Evolutionary conservation across 2,329 filamentous ascomycete species (phyloP).

Genomic region (Nothomitra cinnamomea): DNA sequence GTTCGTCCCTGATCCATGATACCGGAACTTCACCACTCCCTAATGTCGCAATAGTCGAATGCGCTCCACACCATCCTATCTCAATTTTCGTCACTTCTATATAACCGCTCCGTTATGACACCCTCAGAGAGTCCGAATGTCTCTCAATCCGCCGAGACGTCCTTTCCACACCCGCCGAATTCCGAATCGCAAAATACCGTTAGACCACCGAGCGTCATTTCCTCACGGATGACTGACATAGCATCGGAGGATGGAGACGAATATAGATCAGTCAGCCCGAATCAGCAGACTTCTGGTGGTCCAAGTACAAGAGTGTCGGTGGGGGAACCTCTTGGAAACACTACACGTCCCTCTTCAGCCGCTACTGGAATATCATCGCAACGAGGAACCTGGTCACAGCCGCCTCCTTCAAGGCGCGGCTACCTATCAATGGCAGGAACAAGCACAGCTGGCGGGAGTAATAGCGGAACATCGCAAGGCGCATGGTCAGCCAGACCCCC

Average conservation of each 20-base stretch:
- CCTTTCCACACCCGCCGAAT: not conserved
- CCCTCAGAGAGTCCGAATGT: not conserved
- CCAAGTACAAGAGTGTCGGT: not conserved
- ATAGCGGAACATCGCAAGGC: slow-evolving; percentile 18
- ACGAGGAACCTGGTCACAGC: slow-evolving; percentile 32
- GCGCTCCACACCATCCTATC: not conserved
- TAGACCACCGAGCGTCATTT: slow-evolving; percentile 38
- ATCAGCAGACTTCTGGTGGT: slow-evolving; percentile 22
- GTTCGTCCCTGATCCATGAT: not conserved
- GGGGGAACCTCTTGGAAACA: slow-evolving; percentile 9
- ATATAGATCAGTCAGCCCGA: slow-evolving; percentile 13
- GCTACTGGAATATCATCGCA: slow-evolving; percentile 35
- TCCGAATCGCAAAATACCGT: not conserved
- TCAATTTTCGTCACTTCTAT: not conserved
- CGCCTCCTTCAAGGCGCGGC: slow-evolving; percentile 39
- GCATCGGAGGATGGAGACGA: slow-evolving; percentile 34
- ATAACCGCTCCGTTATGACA: not conserved
- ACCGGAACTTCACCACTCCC: not conserved
- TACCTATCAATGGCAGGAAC: slow-evolving; percentile 1
- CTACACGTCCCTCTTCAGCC: slow-evolving; percentile 38
- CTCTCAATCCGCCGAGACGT: not conserved
- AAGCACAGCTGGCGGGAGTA: slow-evolving; percentile 8
- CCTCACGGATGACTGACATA: slow-evolving; percentile 51
- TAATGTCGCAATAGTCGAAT: not conserved
- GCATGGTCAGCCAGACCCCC: slow-evolving; percentile 31